phyloP scores from a whole-genome alignment of 306 rosid genomes.

The Quercus rubra region DNA sequence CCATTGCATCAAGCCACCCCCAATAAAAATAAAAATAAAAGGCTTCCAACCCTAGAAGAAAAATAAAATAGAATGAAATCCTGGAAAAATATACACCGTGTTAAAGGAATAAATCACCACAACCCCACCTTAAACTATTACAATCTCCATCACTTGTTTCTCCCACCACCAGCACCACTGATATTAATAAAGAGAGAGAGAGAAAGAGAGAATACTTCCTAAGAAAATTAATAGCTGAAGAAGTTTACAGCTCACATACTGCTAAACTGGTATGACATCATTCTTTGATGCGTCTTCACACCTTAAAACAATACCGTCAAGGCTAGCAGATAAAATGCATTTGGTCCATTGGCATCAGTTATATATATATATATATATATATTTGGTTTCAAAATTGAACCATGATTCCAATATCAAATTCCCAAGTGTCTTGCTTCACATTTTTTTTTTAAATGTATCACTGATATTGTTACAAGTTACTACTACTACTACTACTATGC shows the following conservation, averaged over 20 bases:
- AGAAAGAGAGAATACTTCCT: neutral
- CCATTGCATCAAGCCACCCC: neutral
- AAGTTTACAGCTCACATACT: neutral
- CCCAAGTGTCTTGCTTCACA: no score
- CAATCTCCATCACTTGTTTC: conserved; percentile 15
- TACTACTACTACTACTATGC: no score
- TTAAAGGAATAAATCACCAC: conserved; percentile 9
- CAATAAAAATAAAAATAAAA: neutral
- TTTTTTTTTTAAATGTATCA: no score
- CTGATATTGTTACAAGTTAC: no score
- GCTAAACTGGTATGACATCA: conserved; percentile 84
- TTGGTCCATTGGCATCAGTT: conserved; percentile 70
- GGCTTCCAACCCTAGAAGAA: neutral
- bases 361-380: no score
- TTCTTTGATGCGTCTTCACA: conserved; percentile 76
- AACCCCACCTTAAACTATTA: conserved; percentile 8
- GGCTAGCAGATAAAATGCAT: conserved; percentile 78
- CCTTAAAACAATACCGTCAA: conserved; percentile 82
- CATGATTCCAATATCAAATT: no score
- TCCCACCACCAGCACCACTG: neutral
- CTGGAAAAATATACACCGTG: conserved; percentile 21
- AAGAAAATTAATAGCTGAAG: conserved; percentile 1
- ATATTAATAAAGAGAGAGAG: neutral
- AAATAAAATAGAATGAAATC: neutral
- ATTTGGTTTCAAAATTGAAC: no score